Percentiles rank a stretch among this genome's conserved stretches.
Conservation (phyloP, 2,329 filamentous ascomycete genomes). For the Thielaviopsis musarum region DNA sequence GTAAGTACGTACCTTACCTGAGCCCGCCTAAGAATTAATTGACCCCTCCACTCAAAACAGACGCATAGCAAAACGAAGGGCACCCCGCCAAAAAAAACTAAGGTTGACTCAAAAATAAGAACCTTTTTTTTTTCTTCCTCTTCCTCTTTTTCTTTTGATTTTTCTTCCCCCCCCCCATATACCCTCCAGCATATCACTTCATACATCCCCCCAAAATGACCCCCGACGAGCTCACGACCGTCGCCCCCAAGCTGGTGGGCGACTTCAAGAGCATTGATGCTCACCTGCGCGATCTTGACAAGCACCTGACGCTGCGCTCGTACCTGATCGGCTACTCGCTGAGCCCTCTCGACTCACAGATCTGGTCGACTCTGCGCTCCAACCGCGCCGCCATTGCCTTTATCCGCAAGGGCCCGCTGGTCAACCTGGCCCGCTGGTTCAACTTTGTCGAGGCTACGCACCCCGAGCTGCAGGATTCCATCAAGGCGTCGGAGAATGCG, state of each 20-base stretch:
- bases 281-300: constrained; percentile 60
- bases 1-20: not conserved
- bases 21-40: not conserved
- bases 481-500: constrained; percentile 53
- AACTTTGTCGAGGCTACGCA: constrained; percentile 67
- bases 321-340: constrained; percentile 71
- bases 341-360: constrained; percentile 58
- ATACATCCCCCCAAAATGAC: constrained; percentile 29
- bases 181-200: not conserved
- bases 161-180: not conserved
- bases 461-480: constrained; percentile 54
- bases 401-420: constrained; percentile 59
- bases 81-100: not conserved
- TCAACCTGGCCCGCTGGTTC: constrained; percentile 77
- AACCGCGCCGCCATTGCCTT: constrained; percentile 75
- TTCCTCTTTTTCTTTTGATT: not conserved
- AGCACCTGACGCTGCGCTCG: constrained; percentile 71
- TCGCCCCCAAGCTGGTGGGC: constrained; percentile 33
- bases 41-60: not conserved
- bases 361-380: constrained; percentile 68
- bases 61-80: not conserved
- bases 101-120: not conserved
- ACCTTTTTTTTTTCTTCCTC: not conserved
- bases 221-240: constrained; percentile 34
- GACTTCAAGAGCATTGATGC: constrained; percentile 76